Evolutionary conservation across 148 eudicot species (phyloP), one percentile per base, ranked within the genome.

Genomic region (Camellia lanceoleosa): DNA sequence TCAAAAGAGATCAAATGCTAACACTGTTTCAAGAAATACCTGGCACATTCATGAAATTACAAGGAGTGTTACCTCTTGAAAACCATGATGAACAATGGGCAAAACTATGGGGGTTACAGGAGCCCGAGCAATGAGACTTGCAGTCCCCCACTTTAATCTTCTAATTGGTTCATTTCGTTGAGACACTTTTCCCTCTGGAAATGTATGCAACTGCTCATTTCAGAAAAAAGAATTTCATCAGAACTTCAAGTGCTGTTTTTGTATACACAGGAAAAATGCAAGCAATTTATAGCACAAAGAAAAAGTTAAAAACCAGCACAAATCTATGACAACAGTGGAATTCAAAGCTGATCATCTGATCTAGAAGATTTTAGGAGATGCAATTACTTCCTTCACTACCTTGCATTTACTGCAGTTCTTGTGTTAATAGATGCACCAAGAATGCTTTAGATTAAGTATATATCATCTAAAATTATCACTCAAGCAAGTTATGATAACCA

Each of bases 111-210:
- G 99, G 62, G 97, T 90, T 68, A 95, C 89, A 44, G 94, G 92
- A 38, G 97, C 90, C 72, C 97, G 97, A 61, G 79, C 97, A 76
- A 95, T 93, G 56, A 95, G 97, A 86, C 99, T 95, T 14, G 99
- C 99, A 85, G 99, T 93, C 78, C 99, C 99, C 99, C 99, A 95
- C 83, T 95, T 95, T 80, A 95, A 86, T 82, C 99, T 84, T 83
- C 93, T 84, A 82, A 95, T 91, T 12, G 97, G 97, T 82, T 81
- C 87, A 85, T 87, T 89, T 81, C 90, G 87, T 84, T 93, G 99
- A 72, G 68, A 90, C 75, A 95, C 97, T 83, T 95, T 95, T 43
- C 97, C 99, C 84, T 95, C 95, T 47, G 97, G 97, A 88, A 93
- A 95, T 70, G 99, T 91, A 89, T 95, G 97, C 83, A 95, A 80